These are phyloP conservation scores for Blakeslea trispora DNA, from an alignment of 371 early-diverging fungal species.

Conservation along the genomic window DNA sequence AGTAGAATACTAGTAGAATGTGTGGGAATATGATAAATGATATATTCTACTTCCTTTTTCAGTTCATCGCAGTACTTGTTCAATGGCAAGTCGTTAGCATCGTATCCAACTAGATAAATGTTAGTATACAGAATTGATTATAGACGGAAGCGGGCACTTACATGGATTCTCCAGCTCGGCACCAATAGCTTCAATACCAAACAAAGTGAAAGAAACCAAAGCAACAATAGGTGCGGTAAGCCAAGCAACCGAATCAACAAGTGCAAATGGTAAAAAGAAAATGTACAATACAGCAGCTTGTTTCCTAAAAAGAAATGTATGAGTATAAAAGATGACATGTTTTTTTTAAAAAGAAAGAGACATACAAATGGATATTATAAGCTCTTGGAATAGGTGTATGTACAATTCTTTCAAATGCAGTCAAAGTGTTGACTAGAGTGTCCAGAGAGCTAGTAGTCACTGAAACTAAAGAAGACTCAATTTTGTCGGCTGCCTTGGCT, in stretches of 20 bases:
- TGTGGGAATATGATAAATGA: slow-evolving; percentile 47
- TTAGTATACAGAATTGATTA: not conserved
- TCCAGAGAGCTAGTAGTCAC: slow-evolving; percentile 48
- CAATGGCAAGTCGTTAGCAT: slow-evolving; percentile 53
- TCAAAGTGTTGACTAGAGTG: slow-evolving; percentile 64
- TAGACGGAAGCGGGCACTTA: slow-evolving; percentile 29
- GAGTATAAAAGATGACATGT: not conserved
- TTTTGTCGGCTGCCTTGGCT: slow-evolving; percentile 45
- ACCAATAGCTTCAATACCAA: slow-evolving; percentile 77
- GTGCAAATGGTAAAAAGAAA: slow-evolving; percentile 71
- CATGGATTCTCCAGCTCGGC: slow-evolving; percentile 45
- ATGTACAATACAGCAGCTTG: slow-evolving; percentile 73
- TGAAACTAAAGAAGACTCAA: slow-evolving; percentile 54
- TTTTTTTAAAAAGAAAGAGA: not conserved
- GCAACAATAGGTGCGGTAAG: slow-evolving; percentile 61
- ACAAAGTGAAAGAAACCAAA: slow-evolving; percentile 69
- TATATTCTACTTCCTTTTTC: slow-evolving; percentile 47
- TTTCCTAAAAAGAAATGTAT: slow-evolving; percentile 37
- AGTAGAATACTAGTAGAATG: slow-evolving; percentile 38
- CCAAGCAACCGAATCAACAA: slow-evolving; percentile 54
- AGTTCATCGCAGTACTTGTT: slow-evolving; percentile 43
- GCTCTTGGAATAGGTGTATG: slow-evolving; percentile 81
- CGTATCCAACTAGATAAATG: slow-evolving; percentile 65
- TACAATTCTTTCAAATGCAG: slow-evolving; percentile 73
- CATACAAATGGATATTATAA: slow-evolving; percentile 73